Base-by-base conservation (phyloP, 495 filamentous ascomycete genomes). In the Chaetomidium leptoderma region DNA sequence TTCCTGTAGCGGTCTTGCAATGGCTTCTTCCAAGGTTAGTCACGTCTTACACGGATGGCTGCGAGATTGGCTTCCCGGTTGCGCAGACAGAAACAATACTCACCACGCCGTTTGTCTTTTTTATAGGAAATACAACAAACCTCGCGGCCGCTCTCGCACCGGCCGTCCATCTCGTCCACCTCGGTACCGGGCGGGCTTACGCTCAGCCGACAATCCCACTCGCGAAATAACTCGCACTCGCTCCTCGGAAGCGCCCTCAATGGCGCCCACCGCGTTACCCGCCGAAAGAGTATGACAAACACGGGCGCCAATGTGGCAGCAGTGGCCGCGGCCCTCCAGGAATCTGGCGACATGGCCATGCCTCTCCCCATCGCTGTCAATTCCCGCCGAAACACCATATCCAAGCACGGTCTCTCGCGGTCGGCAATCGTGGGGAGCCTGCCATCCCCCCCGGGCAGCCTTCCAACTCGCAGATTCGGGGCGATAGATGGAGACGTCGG, bases 221-320 rank as follows among this genome's bases (percentile, higher is more conserved):
- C 81, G 47, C 88, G 91, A 59, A 83, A 85, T 63, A 91, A 92
- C 72, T 88, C 91, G 17, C 87, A 95, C 69, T 92, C 88, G 16
- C 76, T 89, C 59, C 86, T 89, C 64, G 68, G 68, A 47, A 67
- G 70, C 48, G 83, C 90, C 36, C 80, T 90, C 73, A 92, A 90
- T 73, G 70, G 85, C 64, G 83, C 81, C 69, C 86, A 96, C 71
- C 89, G 93, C 53, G 83, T 98, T 59, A 91, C 89, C 58, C 89
- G 93, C 60, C 82, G 93, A 55, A 98, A 97, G 83, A 96, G 92
- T 74, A 91, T 91, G 61, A 90, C 88, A 51, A 86, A 82, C 32
- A 83, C 85, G 27, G 80, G 82, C 29, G 81, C 83, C 67, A 93
- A 89, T 72, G 74, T 74, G 52, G 83, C 86, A 29, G 89, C 89